Evolutionary conservation across 108 stramenopile species (phyloP).

Genomic region (Nitzschia sp.): DNA sequence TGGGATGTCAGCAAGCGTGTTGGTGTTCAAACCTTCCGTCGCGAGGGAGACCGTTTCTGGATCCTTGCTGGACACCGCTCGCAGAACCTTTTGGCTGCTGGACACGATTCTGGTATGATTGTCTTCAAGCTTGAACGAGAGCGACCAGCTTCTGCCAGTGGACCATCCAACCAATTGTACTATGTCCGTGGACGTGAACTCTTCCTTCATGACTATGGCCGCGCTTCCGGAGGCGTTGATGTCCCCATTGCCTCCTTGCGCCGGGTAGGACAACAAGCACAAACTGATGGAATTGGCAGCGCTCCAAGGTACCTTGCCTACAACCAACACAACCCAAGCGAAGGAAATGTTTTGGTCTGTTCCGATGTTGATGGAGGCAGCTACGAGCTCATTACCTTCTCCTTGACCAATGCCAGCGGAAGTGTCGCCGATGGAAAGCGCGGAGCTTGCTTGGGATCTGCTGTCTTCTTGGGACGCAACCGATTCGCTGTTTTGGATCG

Average conservation of each 20-base stretch:
- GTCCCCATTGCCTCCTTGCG: conserved; percentile 88
- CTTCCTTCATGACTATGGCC: conserved; percentile 87
- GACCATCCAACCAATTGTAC: conserved; percentile 74
- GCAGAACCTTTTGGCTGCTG: conserved; percentile 97
- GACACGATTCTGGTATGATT: conserved; percentile 99
- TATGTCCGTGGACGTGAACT: conserved; percentile 96
- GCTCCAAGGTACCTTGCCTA: conserved; percentile 89
- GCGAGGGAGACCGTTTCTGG: conserved; percentile 98
- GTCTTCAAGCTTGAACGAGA: conserved; percentile 99
- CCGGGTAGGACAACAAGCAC: conserved; percentile 87
- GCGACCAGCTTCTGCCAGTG: conserved; percentile 84
- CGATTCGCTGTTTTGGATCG: conserved; percentile 96
- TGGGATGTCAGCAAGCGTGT: conserved; percentile 98
- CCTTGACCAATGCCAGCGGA: conserved; percentile 69
- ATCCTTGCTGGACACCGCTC: conserved; percentile 90
- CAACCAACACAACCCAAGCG: conserved; percentile 93
- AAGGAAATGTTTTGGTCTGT: conserved; percentile 89
- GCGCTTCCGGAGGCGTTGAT: conserved; percentile 77
- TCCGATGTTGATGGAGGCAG: conserved; percentile 91
- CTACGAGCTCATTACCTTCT: conserved; percentile 94
- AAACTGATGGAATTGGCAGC: conserved; percentile 89
- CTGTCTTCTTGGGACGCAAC: conserved; percentile 92
- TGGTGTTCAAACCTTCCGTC: conserved; percentile 97
- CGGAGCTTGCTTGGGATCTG: conserved; percentile 88
- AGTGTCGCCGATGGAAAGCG: conserved; percentile 90